Evolutionary conservation across 2,329 filamentous ascomycete species (phyloP).

Genomic region (Scorias spongiosa): DNA sequence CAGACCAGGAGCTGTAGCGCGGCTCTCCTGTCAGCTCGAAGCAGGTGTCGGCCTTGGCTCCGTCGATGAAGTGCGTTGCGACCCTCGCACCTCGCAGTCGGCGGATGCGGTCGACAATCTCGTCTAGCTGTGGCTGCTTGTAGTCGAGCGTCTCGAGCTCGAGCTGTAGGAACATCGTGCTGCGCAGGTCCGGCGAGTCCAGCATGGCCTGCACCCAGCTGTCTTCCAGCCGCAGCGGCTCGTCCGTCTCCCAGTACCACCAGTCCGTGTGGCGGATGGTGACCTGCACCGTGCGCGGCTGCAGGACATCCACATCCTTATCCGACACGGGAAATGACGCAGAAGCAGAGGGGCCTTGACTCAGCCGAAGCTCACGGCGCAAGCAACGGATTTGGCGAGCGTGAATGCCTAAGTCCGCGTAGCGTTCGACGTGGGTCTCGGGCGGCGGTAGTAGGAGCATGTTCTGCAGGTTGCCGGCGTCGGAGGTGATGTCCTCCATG

Average conservation of each 20-base stretch:
- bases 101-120: constrained; percentile 24
- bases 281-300: constrained; percentile 12
- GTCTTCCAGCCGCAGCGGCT: constrained; percentile 11
- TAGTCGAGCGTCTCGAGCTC: constrained; percentile 34
- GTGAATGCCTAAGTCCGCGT: not conserved
- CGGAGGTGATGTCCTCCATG: constrained; percentile 11
- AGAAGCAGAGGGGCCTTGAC: not conserved
- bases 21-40: constrained; percentile 6
- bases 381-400: no score
- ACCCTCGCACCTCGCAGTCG: constrained; percentile 22
- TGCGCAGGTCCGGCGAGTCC: constrained; percentile 17
- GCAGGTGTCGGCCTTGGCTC: constrained; percentile 6
- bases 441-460: constrained; percentile 1
- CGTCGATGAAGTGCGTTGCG: constrained; percentile 14
- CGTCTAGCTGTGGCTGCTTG: constrained; percentile 30
- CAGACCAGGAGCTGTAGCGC: constrained; percentile 28
- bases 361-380: no score
- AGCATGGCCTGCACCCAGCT: constrained; percentile 12
- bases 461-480: not conserved
- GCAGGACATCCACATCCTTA: no score
- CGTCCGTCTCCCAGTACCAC: constrained; percentile 21
- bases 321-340: not conserved
- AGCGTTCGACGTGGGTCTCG: not conserved
- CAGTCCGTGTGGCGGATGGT: constrained; percentile 23
- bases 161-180: constrained; percentile 7